Evolutionary conservation across 306 rosid genomes (phyloP).

Genomic region (Dalbergia cochinchinensis): DNA sequence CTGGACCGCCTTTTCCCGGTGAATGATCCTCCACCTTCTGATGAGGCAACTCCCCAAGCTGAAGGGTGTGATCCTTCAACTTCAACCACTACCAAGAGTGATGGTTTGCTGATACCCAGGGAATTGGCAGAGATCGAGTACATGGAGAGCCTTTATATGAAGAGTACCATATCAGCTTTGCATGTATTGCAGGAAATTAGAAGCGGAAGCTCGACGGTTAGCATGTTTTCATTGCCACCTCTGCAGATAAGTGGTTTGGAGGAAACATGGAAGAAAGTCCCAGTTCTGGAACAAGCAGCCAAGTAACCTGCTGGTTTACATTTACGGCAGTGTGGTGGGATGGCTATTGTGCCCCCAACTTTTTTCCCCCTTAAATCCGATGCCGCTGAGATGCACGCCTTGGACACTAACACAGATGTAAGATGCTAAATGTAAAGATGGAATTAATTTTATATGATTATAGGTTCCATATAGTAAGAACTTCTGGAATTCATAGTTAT

Average conservation of each 20-base stretch:
- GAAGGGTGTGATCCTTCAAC: conserved; percentile 69
- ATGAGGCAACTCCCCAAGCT: conserved; percentile 55
- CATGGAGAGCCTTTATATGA: conserved; percentile 88
- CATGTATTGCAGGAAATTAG: conserved; percentile 87
- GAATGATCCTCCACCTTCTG: conserved; percentile 53
- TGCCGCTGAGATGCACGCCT: conserved; percentile 51
- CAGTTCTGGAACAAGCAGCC: conserved; percentile 74
- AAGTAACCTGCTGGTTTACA: conserved; percentile 62
- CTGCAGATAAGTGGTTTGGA: conserved; percentile 66
- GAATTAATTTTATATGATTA: conserved; percentile 55
- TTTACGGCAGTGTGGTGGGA: conserved; percentile 38
- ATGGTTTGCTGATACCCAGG: conserved; percentile 61
- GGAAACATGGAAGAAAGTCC: conserved; percentile 71
- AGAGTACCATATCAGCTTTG: conserved; percentile 83
- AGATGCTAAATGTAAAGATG: conserved; percentile 57
- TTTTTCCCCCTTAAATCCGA: conserved; percentile 33
- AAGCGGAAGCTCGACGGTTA: conserved; percentile 89
- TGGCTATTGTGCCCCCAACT: conserved; percentile 11
- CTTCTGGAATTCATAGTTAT: conserved; percentile 41
- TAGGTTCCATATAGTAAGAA: conserved; percentile 57
- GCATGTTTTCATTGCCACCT: conserved; percentile 89
- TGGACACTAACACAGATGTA: conserved; percentile 76
- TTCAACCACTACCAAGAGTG: conserved; percentile 57
- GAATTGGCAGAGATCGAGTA: conserved; percentile 83
- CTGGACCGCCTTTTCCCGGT: conserved; percentile 80